Percentiles rank a stretch among this genome's conserved stretches.
Evolutionary conservation across 495 filamentous ascomycete genomes (phyloP).

Genomic region (Lasiosphaeriaceae sp.): DNA sequence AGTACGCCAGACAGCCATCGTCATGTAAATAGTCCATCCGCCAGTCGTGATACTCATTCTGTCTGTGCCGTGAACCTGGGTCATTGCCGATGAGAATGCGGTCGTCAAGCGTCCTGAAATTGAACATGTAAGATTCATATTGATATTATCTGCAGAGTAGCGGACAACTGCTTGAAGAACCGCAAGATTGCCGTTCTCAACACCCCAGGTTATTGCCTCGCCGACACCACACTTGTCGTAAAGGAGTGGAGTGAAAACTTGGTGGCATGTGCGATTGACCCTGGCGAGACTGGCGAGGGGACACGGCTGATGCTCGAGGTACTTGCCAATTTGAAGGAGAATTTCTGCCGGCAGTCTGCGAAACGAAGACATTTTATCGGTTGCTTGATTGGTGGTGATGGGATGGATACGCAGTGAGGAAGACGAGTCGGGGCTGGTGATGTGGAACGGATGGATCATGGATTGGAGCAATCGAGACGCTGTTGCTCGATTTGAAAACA

Average conservation of each 20-base stretch:
- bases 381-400: too few relatives aligned
- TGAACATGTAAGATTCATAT: neutral
- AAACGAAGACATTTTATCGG: neutral
- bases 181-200: neutral
- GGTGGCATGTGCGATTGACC: neutral
- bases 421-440: too few relatives aligned
- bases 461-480: too few relatives aligned
- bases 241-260: neutral
- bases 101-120: neutral
- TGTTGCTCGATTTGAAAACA: too few relatives aligned
- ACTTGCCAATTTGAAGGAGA: neutral
- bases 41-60: neutral
- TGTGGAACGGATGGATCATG: too few relatives aligned
- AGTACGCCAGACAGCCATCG: too few relatives aligned
- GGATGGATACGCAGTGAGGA: too few relatives aligned
- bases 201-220: neutral
- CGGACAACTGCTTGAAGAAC: neutral
- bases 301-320: neutral
- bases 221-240: neutral
- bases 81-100: neutral
- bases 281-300: neutral
- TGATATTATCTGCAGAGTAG: neutral
- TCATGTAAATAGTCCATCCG: too few relatives aligned
- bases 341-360: neutral
- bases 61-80: neutral